Percentiles rank a stretch among this genome's conserved stretches.
Conservation (phyloP, 2,329 filamentous ascomycete species). For the Pseudocercospora fijiensis region DNA sequence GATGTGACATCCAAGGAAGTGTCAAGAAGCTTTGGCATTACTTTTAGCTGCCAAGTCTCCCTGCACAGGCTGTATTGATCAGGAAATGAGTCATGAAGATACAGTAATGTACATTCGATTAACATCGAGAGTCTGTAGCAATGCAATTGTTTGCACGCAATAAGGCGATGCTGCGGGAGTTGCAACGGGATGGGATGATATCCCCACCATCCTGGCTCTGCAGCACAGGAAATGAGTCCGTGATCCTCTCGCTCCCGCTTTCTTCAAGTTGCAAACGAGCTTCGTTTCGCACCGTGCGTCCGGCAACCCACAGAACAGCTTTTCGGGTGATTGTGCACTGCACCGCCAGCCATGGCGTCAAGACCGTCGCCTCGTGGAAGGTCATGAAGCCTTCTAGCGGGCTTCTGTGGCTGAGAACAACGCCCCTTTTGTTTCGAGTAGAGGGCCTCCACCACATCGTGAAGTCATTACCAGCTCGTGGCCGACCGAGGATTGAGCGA, state of each 20-base stretch:
- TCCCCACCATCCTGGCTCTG: conserved; percentile 1
- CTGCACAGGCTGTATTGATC: not conserved
- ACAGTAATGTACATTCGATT: not conserved
- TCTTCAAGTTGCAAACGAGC: conserved; percentile 9
- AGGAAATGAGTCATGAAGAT: not conserved
- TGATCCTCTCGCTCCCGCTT: conserved; percentile 7
- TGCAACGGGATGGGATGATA: conserved; percentile 5
- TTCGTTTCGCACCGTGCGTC: conserved; percentile 10
- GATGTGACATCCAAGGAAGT: conserved; percentile 1
- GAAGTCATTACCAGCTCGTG: conserved; percentile 2
- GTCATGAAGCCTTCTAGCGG: conserved; percentile 16
- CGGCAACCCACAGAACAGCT: conserved; percentile 14
- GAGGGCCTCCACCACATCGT: conserved; percentile 6
- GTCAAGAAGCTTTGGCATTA: conserved; percentile 4
- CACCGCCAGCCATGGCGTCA: conserved; percentile 18
- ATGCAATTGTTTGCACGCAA: not conserved
- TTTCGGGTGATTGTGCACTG: conserved; percentile 3
- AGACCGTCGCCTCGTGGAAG: conserved; percentile 20
- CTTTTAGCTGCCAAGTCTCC: not conserved
- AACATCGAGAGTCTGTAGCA: not conserved
- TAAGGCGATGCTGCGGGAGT: not conserved
- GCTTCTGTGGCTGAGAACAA: conserved; percentile 17
- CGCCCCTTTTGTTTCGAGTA: conserved; percentile 14
- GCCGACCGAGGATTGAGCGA: not conserved
- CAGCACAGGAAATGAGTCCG: conserved; percentile 19